Percentiles rank a stretch among this genome's conserved stretches.
Evolutionary conservation across 805 yeast genomes (phyloP).

Genomic region (Peterozyma xylosa): DNA sequence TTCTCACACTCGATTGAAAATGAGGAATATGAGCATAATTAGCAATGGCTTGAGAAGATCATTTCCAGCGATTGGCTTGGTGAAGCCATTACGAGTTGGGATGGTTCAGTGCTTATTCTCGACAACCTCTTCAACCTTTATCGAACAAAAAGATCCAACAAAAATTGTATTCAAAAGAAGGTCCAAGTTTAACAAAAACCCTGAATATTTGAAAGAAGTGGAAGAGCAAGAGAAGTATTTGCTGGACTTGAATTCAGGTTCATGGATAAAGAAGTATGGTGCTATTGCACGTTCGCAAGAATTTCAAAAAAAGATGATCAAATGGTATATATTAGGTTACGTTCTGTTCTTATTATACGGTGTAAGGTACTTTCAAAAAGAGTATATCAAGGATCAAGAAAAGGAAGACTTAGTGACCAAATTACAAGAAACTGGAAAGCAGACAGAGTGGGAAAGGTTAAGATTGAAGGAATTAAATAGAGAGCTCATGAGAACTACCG

Average conservation of each 20-base stretch:
- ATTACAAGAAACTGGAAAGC: constrained; percentile 22
- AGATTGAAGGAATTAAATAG: constrained; percentile 51
- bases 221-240: constrained; percentile 19
- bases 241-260: constrained; percentile 26
- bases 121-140: too few species aligned
- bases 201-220: constrained; percentile 19
- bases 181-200: constrained; percentile 18
- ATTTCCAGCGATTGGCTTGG: too few species aligned
- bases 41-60: too few species aligned
- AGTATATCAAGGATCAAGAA: constrained; percentile 60
- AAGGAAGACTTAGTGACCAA: constrained; percentile 24
- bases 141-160: background rate
- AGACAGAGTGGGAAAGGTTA: constrained; percentile 58
- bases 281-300: constrained; percentile 45
- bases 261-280: constrained; percentile 37
- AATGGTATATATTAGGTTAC: constrained; percentile 56
- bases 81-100: too few species aligned
- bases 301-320: constrained; percentile 57
- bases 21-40: too few species aligned
- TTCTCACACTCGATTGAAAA: too few species aligned
- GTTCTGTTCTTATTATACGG: constrained; percentile 50
- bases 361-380: constrained; percentile 56
- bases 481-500: constrained; percentile 58
- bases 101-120: too few species aligned
- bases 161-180: constrained; percentile 18